Percentiles rank a stretch among this genome's conserved stretches.
These are phyloP conservation scores for Candida golubevii DNA, from an alignment of 805 yeast genomes.

Conservation along the genomic window DNA sequence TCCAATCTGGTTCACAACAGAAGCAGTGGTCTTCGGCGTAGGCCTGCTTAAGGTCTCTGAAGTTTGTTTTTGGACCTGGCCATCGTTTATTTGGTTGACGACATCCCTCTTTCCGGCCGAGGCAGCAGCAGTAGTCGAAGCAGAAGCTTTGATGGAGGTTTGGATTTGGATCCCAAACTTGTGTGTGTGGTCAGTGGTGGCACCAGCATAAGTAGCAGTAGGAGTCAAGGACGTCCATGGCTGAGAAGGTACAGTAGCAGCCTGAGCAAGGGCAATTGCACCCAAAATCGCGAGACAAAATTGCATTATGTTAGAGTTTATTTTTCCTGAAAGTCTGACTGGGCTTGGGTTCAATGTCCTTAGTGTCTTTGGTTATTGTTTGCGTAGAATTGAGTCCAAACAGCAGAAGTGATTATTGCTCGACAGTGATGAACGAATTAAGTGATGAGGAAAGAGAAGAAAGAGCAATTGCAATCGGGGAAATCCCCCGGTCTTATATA, in stretches of 20 bases:
- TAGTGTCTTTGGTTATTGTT: not conserved
- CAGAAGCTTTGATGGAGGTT: conserved; percentile 27
- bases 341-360: not conserved
- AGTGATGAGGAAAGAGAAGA: not conserved
- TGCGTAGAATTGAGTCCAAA: not conserved
- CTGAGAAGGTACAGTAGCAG: conserved; percentile 62
- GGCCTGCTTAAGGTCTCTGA: conserved; percentile 26
- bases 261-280: conserved; percentile 46
- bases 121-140: conserved; percentile 26
- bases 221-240: conserved; percentile 77
- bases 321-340: too few species aligned
- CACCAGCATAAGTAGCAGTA: conserved; percentile 49
- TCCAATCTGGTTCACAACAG: conserved; percentile 21
- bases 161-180: conserved; percentile 68
- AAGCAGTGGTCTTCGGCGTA: conserved; percentile 26
- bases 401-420: not conserved
- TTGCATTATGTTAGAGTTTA: conserved; percentile 9
- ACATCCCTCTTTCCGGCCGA: conserved; percentile 29
- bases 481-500: conserved; percentile 2
- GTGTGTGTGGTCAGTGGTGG: conserved; percentile 50
- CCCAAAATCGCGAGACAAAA: conserved; percentile 21
- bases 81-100: conserved; percentile 57
- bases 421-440: not conserved
- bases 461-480: not conserved
- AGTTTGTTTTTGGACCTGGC: conserved; percentile 50